Base-by-base conservation (phyloP, 208 protist genomes). In the Acanthamoeba lenticulata region DNA sequence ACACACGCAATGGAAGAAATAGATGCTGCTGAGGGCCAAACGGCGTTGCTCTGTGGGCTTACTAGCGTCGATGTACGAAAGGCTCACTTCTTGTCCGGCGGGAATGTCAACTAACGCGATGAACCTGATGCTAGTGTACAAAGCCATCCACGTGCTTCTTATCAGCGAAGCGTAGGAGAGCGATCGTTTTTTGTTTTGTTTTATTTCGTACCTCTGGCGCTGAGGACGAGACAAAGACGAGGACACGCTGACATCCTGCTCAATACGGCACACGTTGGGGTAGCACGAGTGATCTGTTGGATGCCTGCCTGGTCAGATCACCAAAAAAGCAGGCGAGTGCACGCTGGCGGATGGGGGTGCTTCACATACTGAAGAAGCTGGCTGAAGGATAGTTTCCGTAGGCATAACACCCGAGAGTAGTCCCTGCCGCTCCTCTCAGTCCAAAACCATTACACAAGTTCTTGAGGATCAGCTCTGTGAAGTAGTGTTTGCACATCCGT, bases 1-100 rank as follows among this genome's bases (percentile, higher is more conserved):
- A 27, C 67, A 77, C 36, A 44, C 36, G 67, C 67, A 77, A 27
- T 77, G 67, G 36, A 77, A 77, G 27, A 77, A 77, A n/a, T 77
- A 77, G 67, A 42, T 77, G 67, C 67, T 44, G 29, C 29, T 36
- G 34, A 77, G 67, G 11, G 67, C 67, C 11, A 44, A 15, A 11
- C 67, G 29, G 11, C 67, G 67, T 11, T 36, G 34, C 67, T 77
- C 67, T 11, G 67, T 77, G 7, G 67, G 67, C 34, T 42, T 36
- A 27, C 34, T 44, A 1, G 11, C 34, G 67, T 77, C 67, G 67
- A 77, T 77, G 67, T 77, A 77, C 11, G 15, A 27, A 11, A 77
- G 36, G 27, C 67, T 44, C 1, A 77, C 2, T 27, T 44, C 34
- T 9, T 11, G 36, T 15, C 67, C 67, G 29, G 29, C 36, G 67